phyloP scores from a whole-genome alignment of 176 grass and related monocot genomes.

The Oropetium thomaeum region DNA sequence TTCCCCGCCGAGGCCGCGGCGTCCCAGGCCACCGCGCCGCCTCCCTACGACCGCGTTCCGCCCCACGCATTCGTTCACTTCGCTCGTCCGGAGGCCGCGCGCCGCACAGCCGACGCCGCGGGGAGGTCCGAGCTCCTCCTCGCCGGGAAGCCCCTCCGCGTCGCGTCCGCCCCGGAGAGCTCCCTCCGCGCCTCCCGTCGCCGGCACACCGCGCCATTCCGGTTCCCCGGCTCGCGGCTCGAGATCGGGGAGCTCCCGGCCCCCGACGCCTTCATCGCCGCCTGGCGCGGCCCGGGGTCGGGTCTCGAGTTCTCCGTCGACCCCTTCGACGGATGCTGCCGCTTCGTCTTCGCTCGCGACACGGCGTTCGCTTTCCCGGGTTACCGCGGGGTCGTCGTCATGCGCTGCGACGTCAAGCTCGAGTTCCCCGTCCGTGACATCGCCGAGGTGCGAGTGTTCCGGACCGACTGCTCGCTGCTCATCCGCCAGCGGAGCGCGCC shows the following conservation, averaged over 20 bases:
- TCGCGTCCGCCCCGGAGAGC: slow-evolving; percentile 42
- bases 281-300: slow-evolving; percentile 48
- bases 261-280: slow-evolving; percentile 42
- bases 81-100: slow-evolving; percentile 50
- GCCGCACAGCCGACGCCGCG: slow-evolving; percentile 44
- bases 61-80: slow-evolving; percentile 95
- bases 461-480: slow-evolving; percentile 41
- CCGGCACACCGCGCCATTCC: slow-evolving; percentile 43
- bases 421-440: slow-evolving; percentile 63
- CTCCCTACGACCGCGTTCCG: slow-evolving; percentile 47
- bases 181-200: slow-evolving; percentile 50
- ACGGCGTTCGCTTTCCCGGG: slow-evolving; percentile 53
- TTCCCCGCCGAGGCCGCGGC: neutral
- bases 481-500: slow-evolving; percentile 43
- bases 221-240: slow-evolving; percentile 53
- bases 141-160: slow-evolving; percentile 33
- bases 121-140: slow-evolving; percentile 54
- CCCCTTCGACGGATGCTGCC: slow-evolving; percentile 66
- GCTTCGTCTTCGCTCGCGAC: slow-evolving; percentile 56
- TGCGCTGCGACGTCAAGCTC: slow-evolving; percentile 73
- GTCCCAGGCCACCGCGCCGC: neutral
- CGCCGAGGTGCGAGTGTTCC: slow-evolving; percentile 38
- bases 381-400: slow-evolving; percentile 27
- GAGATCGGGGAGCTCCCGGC: slow-evolving; percentile 54
- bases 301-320: slow-evolving; percentile 68